Base-by-base conservation (phyloP, 192 early-diverging fungal genomes). In the Phycomyces blakesleeanus region DNA sequence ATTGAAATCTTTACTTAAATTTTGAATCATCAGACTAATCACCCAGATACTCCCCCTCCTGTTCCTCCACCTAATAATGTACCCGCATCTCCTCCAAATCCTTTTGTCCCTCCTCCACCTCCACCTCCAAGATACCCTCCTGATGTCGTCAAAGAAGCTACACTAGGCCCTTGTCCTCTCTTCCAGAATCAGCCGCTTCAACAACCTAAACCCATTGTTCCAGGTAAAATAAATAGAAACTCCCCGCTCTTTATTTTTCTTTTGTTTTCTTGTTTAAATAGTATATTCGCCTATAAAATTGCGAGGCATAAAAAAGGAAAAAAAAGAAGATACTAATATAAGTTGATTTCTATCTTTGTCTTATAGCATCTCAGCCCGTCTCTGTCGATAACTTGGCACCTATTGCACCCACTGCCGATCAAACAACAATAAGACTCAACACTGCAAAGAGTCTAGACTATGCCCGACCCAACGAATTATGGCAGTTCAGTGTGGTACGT, bases 401-500 rank as follows among this genome's bases (percentile, higher is more conserved):
- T 6, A 29, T 64, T 14, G 55, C 64, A 40, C 71, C 71, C 41
- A 73, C 71, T 18, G 58, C 61, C 0, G 54, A 63, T 59, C 16
- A 63, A 21, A 51, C 59, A 7, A 73, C 71, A 1, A 51, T 63
- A 9, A 65, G 66, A 34, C 47, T 73, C n/a, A 67, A 68, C 9
- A n/a, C 37, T 25, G 22, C 27, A 20, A 11, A 68, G 16, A 26
- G 25, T 5, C 20, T 73, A 18, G 34, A 40, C 18, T 61, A 26
- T 44, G 60, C 71, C 38, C 26, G 10, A 0, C 12, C 55, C 12
- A 57, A 42, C 25, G 50, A 73, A 21, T 21, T 55, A 22, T 73
- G 71, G 71, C 57, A 73, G 27, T 59, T 73, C 59, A 64, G 66
- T 61, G 72, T 77, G 34, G 76, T 77, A 64, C 61, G 56, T 55